Base-by-base conservation (phyloP, 1,284 basidiomycete species). In the Heliocybe sulcata region DNA sequence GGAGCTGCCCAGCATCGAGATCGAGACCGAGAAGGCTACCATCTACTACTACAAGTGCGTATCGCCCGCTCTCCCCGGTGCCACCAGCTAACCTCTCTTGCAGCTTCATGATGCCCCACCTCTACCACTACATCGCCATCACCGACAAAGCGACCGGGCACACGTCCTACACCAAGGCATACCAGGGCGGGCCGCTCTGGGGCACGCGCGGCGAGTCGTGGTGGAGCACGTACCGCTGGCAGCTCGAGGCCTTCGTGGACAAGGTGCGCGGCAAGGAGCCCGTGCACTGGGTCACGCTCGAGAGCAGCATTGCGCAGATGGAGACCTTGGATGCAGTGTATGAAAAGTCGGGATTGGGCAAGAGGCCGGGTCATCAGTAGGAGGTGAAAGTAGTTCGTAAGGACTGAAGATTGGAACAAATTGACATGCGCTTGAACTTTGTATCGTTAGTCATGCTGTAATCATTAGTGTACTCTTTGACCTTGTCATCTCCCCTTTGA, bases 91-190 rank as follows among this genome's bases (percentile, higher is more conserved):
- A 31, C 12, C 27, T 6, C 27, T n/a, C 20, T 26, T n/a, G 11
- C 16, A 59, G 59, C 54, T 58, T 57, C 56, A 59, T 58, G 57
- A 57, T 58, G 56, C 59, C 57, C 47, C 60, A 61, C 49, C 54
- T 59, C 19, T 61, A 61, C 55, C 60, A 61, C 54, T 61, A 61
- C 57, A 59, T 61, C 56, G 52, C 57, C 45, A 56, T 60, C 54
- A 51, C 58, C 55, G 59, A 62, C 61, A 61, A 62, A 55, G 56
- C 54, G 53, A 58, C 59, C 26, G 56, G 51, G 3, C 20, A 52
- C 57, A 62, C 61, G 49, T 52, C 52, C n/a, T 58, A 56, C 26
- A 55, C 58, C 56, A 62, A 62, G 55, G 52, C 54, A 55, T 60
- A 62, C 58, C 10, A 33, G 14, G 27, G 51, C 25, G 19, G 20